These are phyloP conservation scores for Exobasidium rhododendri DNA, from an alignment of 1,284 basidiomycete species.

Conservation along the genomic window DNA sequence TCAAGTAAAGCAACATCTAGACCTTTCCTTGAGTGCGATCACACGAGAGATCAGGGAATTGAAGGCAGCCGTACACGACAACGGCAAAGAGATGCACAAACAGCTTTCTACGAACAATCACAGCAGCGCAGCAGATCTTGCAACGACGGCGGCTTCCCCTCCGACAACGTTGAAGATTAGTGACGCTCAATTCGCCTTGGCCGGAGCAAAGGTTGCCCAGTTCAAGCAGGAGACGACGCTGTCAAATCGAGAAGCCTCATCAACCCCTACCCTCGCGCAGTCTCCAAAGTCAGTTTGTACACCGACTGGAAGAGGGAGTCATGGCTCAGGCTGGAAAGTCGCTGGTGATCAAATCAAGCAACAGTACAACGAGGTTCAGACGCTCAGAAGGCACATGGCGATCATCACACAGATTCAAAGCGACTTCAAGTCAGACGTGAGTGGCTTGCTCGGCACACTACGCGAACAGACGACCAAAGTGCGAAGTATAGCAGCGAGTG, in stretches of 20 bases:
- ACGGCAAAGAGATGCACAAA: constrained; percentile 27
- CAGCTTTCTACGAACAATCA: neutral
- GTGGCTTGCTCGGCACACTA: constrained; percentile 72
- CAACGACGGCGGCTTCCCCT: neutral
- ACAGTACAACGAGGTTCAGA: constrained; percentile 91
- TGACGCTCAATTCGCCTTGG: constrained; percentile 49
- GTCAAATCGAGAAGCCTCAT: neutral
- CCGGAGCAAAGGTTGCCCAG: constrained; percentile 45
- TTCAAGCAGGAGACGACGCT: constrained; percentile 29
- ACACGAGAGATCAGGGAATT: constrained; percentile 89
- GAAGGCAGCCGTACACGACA: constrained; percentile 63
- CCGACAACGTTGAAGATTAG: constrained; percentile 26
- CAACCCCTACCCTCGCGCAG: constrained; percentile 8
- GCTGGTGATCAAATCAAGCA: constrained; percentile 68
- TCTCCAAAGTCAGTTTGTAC: neutral
- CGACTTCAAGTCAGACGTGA: constrained; percentile 86
- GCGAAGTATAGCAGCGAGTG: constrained; percentile 70
- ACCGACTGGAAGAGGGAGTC: neutral
- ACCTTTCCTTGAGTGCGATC: constrained; percentile 78
- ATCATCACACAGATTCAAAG: constrained; percentile 89
- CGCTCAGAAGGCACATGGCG: constrained; percentile 84
- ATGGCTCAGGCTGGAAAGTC: constrained; percentile 24
- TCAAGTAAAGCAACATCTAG: constrained; percentile 97
- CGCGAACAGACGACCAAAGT: constrained; percentile 80
- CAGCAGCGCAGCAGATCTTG: neutral